phyloP scores from a whole-genome alignment of 495 filamentous ascomycete species.

The Neurospora africana region DNA sequence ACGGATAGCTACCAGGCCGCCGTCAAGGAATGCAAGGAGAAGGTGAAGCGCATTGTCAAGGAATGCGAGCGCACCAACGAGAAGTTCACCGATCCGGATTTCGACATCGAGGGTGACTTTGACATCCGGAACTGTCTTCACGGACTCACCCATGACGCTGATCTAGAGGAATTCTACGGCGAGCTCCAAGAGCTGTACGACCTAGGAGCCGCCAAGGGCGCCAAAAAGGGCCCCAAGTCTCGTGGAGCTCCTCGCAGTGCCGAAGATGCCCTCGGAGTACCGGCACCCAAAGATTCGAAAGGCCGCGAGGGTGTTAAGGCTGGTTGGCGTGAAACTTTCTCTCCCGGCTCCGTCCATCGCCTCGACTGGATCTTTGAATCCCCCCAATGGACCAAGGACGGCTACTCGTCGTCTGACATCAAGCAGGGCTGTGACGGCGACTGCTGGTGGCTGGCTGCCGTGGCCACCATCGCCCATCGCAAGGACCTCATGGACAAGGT shows the following conservation, averaged over 20 bases:
- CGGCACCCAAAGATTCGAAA: constrained; percentile 28
- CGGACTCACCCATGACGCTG: constrained; percentile 10
- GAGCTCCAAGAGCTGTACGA: neutral
- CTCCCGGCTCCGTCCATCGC: constrained; percentile 17
- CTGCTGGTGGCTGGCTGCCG: constrained; percentile 69
- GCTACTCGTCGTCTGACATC: constrained; percentile 48
- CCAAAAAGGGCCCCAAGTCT: constrained; percentile 15
- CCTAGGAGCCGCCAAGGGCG: neutral
- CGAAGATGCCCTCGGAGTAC: constrained; percentile 3
- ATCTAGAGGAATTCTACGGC: neutral
- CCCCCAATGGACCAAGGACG: constrained; percentile 62
- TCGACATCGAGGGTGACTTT: constrained; percentile 57
- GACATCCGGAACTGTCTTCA: constrained; percentile 16
- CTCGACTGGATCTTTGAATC: constrained; percentile 59
- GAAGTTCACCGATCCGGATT: constrained; percentile 69
- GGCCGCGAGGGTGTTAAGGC: neutral
- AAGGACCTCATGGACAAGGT: constrained; percentile 54
- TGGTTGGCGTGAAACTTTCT: constrained; percentile 6
- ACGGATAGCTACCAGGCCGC: constrained; percentile 53
- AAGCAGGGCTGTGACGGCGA: constrained; percentile 43
- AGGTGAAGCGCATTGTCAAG: constrained; percentile 58
- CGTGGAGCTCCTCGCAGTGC: constrained; percentile 1
- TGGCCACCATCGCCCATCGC: constrained; percentile 62
- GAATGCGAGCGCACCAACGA: constrained; percentile 66
- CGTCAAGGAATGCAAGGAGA: constrained; percentile 46